phyloP scores from a whole-genome alignment of 2,329 filamentous ascomycete genomes.

The Phoma sp. region DNA sequence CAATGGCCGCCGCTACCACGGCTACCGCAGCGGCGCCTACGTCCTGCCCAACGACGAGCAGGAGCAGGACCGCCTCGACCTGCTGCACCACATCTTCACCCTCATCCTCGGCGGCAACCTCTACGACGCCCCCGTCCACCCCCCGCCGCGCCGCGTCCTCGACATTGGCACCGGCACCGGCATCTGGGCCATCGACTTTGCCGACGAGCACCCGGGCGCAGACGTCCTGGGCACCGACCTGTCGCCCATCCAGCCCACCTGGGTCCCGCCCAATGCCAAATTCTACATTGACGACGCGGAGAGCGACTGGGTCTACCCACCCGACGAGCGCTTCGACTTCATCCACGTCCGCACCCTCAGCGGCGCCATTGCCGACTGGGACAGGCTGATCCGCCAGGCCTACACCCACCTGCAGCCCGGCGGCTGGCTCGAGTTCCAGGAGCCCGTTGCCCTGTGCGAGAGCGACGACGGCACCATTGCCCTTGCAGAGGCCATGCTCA shows the following conservation, averaged over 20 bases:
- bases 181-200: constrained; percentile 51
- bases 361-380: constrained; percentile 45
- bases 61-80: constrained; percentile 49
- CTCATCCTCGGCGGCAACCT: constrained; percentile 46
- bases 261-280: constrained; percentile 49
- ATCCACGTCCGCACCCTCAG: constrained; percentile 43
- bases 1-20: constrained; percentile 49
- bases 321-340: constrained; percentile 45
- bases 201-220: constrained; percentile 42
- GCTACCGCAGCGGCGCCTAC: constrained; percentile 45
- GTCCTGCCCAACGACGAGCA: constrained; percentile 48
- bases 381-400: constrained; percentile 31
- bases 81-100: constrained; percentile 48
- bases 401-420: constrained; percentile 40
- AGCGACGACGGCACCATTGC: constrained; percentile 42
- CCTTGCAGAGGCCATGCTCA: constrained; percentile 26
- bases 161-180: constrained; percentile 51
- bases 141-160: constrained; percentile 34
- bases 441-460: constrained; percentile 41
- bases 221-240: constrained; percentile 49
- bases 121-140: constrained; percentile 40
- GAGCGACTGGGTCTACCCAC: constrained; percentile 46
- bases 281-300: constrained; percentile 54
- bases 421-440: constrained; percentile 47
- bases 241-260: constrained; percentile 47